Evolutionary conservation across 2,329 filamentous ascomycete species (phyloP), one percentile per base, ranked within the genome.

Genomic region (Sphaerulina vaccinii): DNA sequence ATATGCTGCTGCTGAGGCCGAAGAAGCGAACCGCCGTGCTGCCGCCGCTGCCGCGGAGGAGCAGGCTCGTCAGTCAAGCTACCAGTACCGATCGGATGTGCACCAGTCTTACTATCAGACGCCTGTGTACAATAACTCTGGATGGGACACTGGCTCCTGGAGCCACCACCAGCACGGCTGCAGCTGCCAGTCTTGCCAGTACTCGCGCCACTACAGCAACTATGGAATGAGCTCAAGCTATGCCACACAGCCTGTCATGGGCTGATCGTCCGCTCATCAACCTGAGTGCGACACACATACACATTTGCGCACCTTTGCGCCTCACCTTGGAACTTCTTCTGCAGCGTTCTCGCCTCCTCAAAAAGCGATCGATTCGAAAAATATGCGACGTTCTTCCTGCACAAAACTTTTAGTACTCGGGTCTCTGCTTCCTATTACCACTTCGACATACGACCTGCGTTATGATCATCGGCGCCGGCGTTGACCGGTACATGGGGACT

Each of bases 111-210:
- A 66, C 52, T 68, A 68, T 46, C 60, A 59, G 49, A 53, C 62
- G 11, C 48, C 61, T 18, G 52, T 58, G 18, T 69, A 68, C 55
- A 59, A n/a, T n/a, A n/a, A 41, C 27, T 59, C 64, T 7, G 61
- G 56, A 2, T 70, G 68, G 68, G 65, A 68, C 37, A 64, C 67
- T 37, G 50, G 56, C n/a, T 51, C 61, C 7, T 69, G 67, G 67
- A 67, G 56, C 38, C 54, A 54, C 22, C 68, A 70, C 45, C 65
- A 66, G 41, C 67, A 64, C 51, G 68, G 68, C 37, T 70, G 68
- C 59, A 59, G 54, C 45, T 70, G 68, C 56, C 62, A 65, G 22
- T 54, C 60, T 18, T 70, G 68, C 51, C 55, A 59, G 22, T 68
- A 68, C 51, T 62, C 66, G 52, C 58, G 62, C 18, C 66, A 69